Evolutionary conservation across 73 alveolate genomes (phyloP).

Genomic region (Paramecium bursaria): DNA sequence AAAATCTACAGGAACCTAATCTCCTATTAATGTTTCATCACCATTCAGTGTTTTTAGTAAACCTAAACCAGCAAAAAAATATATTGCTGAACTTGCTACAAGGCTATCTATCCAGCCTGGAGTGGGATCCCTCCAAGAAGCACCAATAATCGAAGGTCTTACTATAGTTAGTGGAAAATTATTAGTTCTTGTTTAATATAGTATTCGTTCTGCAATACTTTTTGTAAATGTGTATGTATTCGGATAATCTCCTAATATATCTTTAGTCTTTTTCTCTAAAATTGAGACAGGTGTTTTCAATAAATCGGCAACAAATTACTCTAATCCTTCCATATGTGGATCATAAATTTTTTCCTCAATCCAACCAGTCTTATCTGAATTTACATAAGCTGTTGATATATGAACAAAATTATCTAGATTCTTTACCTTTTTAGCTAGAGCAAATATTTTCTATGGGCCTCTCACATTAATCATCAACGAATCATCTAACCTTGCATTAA

Average conservation of each 20-base stretch:
- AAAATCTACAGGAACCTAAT: slow-evolving; percentile 89
- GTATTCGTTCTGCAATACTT: slow-evolving; percentile 83
- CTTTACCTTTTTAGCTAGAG: slow-evolving; percentile 74
- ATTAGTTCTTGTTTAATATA: slow-evolving; percentile 71
- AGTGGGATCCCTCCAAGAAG: slow-evolving; percentile 84
- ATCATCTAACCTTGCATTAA: slow-evolving; percentile 81
- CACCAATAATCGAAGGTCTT: slow-evolving; percentile 90
- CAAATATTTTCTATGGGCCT: slow-evolving; percentile 77
- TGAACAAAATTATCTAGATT: slow-evolving; percentile 76
- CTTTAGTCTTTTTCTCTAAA: slow-evolving; percentile 74
- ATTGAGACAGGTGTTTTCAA: slow-evolving; percentile 73
- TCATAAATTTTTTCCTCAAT: slow-evolving; percentile 89
- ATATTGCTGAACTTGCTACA: slow-evolving; percentile 87
- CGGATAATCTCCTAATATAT: slow-evolving; percentile 83
- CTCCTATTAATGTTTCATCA: slow-evolving; percentile 78
- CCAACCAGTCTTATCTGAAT: slow-evolving; percentile 80
- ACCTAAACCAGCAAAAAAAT: slow-evolving; percentile 83
- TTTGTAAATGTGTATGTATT: slow-evolving; percentile 91
- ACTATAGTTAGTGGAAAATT: slow-evolving; percentile 76
- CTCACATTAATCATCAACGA: slow-evolving; percentile 80
- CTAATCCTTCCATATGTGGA: slow-evolving; percentile 64
- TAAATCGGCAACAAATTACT: slow-evolving; percentile 65
- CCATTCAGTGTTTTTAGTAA: slow-evolving; percentile 80
- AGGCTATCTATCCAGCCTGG: slow-evolving; percentile 96
- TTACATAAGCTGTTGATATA: slow-evolving; percentile 80